Percentiles rank a stretch among this genome's conserved stretches.
Conservation (phyloP, 1,284 basidiomycete species). For the Phenoliferia sp. region DNA sequence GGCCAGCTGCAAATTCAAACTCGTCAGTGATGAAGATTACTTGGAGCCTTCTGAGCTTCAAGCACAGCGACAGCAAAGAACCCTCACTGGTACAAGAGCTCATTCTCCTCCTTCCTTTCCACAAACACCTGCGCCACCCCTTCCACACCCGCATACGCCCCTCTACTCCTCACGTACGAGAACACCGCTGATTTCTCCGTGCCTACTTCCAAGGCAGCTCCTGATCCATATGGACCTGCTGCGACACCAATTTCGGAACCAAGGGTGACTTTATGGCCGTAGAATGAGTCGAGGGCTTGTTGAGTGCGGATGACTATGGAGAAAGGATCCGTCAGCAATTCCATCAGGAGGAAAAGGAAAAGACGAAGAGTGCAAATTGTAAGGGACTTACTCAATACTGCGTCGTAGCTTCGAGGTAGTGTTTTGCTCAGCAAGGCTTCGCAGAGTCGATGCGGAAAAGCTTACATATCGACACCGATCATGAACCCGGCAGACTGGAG, state of each 20-base stretch:
- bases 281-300: slow-evolving; percentile 50
- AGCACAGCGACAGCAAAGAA: background rate
- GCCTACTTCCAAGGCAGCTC: slow-evolving; percentile 48
- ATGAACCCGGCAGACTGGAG: slow-evolving; percentile 47
- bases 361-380: too few species aligned
- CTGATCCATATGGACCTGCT: slow-evolving; percentile 51
- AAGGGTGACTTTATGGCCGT: slow-evolving; percentile 48
- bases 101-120: slow-evolving; percentile 37
- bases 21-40: background rate
- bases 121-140: slow-evolving; percentile 48
- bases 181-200: slow-evolving; percentile 45
- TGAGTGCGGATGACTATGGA: slow-evolving; percentile 45
- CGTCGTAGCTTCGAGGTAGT: slow-evolving; percentile 40
- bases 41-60: too few species aligned
- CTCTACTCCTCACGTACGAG: slow-evolving; percentile 43
- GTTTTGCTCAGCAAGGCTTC: background rate
- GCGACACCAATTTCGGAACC: slow-evolving; percentile 51
- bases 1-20: background rate
- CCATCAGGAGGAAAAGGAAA: background rate
- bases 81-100: slow-evolving; percentile 43
- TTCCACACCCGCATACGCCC: slow-evolving; percentile 49
- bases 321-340: background rate
- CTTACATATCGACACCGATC: slow-evolving; percentile 42
- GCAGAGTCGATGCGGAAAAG: background rate
- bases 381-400: slow-evolving; percentile 41